Evolutionary conservation across 371 early-diverging fungal species (phyloP), one percentile per base, ranked within the genome.

Genomic region (Mortierella sp.): DNA sequence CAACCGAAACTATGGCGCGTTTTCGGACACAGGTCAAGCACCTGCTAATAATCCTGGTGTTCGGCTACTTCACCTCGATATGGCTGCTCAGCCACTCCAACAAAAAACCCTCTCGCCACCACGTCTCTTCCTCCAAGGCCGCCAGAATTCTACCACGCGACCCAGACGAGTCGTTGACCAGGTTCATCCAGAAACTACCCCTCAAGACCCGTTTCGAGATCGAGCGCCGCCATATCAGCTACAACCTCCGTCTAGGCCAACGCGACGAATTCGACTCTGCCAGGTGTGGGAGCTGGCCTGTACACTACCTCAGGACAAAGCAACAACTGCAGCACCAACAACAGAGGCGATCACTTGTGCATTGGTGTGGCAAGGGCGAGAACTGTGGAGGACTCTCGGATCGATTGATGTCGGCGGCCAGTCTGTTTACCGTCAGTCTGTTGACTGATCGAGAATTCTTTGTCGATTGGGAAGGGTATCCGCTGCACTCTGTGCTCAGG

Each of bases 371-470:
- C 19, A 40, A 64, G 19, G 48, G 47, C 22, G 44, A 22, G 31
- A 39, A 29, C 34, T 53, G 53, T 26, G 44, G 73, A 10, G 34
- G 44, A 4, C 47, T 58, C 19, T 73, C 73, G 34, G 73, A 66
- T 11, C 66, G 73, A 41, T 24, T 73, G 31, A 50, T 73, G 66
- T 40, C 53, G 16, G 50, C 73, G 2, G 48, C 73, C 10, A 66
- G 73, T 37, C 55, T 73, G 26, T 73, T 73, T 22, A 40, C 41
- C 16, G 39, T 66, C 24, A 40, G 53, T 52, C 73, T 73, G 43
- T 31, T 73, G 55, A 73, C 66, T 13, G 73, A 73, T 40, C 66
- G 73, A 26, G 73, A 73, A 66, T 73, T 73, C 48, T 58, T 73
- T 26, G 29, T 73, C 40, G 66, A 73, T 24, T 73, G 73, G 73